Evolutionary conservation across 495 filamentous ascomycete genomes (phyloP).

Genomic region (Achaetomiella virescens): DNA sequence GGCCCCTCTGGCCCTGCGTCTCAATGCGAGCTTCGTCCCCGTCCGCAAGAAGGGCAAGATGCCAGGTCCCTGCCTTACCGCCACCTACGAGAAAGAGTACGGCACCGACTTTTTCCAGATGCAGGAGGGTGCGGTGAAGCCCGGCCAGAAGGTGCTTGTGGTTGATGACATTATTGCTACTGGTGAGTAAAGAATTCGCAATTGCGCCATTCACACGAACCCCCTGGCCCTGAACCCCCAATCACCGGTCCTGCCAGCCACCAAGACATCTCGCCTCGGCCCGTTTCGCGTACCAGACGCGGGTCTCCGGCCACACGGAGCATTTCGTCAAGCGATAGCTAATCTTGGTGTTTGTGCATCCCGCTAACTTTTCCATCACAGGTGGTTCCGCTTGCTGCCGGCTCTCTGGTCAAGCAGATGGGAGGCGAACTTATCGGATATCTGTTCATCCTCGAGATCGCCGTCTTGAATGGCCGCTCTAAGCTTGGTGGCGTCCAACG

Average conservation of each 20-base stretch:
- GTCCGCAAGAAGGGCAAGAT: constrained; percentile 96
- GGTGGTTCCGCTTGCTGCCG: constrained; percentile 89
- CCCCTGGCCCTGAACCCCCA: not conserved
- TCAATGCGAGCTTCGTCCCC: constrained; percentile 87
- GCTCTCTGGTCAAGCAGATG: constrained; percentile 74
- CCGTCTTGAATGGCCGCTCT: constrained; percentile 84
- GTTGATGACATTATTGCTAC: constrained; percentile 99
- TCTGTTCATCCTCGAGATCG: constrained; percentile 92
- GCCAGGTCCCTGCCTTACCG: constrained; percentile 78
- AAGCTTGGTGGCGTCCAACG: constrained; percentile 74
- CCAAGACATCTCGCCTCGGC: not conserved
- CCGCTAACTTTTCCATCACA: constrained; percentile 29
- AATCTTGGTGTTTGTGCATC: constrained; percentile 2
- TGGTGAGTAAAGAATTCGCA: constrained; percentile 49
- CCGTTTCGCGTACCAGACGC: not conserved
- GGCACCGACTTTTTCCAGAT: constrained; percentile 96
- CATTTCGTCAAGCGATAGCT: not conserved
- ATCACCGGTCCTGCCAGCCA: not conserved
- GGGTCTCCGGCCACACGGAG: not conserved
- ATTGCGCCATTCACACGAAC: constrained; percentile 17
- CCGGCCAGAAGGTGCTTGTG: constrained; percentile 82
- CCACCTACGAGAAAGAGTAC: constrained; percentile 90
- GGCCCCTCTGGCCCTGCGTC: constrained; percentile 82
- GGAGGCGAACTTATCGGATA: constrained; percentile 82
- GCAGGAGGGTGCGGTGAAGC: constrained; percentile 75